These are phyloP conservation scores for Aurinia saxatilis DNA, from an alignment of 345 rosid genomes.

Conservation along the genomic window DNA sequence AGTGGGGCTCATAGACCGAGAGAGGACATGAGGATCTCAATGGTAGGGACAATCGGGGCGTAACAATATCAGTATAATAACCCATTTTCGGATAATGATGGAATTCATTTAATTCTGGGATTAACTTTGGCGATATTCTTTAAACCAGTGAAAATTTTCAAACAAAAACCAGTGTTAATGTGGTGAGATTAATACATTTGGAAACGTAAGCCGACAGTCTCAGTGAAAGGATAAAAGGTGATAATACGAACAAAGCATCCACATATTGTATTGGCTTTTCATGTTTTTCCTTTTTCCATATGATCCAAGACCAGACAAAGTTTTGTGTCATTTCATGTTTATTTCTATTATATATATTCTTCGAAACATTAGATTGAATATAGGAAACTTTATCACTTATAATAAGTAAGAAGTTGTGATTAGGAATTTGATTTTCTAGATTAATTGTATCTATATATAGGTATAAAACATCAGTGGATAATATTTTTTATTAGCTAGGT, in stretches of 20 bases:
- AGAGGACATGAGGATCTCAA: no score
- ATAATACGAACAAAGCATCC: conserved; percentile 14
- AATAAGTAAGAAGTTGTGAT: neutral
- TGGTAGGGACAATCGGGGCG: no score
- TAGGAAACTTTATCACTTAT: neutral
- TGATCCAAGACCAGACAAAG: conserved; percentile 23
- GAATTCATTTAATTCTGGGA: no score
- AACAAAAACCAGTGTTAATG: neutral
- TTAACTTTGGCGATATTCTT: neutral
- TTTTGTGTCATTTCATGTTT: conserved; percentile 22
- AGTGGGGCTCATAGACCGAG: no score
- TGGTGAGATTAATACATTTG: neutral
- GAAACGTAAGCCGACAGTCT: conserved; percentile 17
- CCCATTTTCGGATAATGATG: no score
- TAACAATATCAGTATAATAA: no score
- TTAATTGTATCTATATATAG: neutral
- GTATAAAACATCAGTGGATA: neutral
- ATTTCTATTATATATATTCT: neutral
- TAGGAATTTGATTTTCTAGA: neutral
- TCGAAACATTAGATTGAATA: neutral
- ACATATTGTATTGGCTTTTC: conserved; percentile 16
- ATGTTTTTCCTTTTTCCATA: conserved; percentile 18
- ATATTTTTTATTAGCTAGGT: no score
- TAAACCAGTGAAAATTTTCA: neutral
- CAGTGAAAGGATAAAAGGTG: conserved; percentile 25